Percentiles rank a stretch among this genome's conserved stretches.
phyloP scores from a whole-genome alignment of 73 alveolate species.

The Tetrahymena malaccensis region DNA sequence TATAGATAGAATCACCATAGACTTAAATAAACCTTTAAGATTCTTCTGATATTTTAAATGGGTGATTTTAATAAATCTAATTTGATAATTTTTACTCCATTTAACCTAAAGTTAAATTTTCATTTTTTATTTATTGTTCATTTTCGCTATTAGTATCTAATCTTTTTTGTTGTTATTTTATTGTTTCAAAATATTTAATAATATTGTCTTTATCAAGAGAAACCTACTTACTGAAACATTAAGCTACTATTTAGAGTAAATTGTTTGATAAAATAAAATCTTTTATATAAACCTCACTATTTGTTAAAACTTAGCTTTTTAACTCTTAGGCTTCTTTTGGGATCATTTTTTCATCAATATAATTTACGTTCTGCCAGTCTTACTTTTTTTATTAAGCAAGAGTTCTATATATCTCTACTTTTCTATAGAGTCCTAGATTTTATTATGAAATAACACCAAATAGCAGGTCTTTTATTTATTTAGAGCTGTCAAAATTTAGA shows the following conservation, averaged over 20 bases:
- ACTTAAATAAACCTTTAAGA: not conserved
- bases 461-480: not conserved
- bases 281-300: not conserved
- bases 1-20: not conserved
- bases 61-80: not conserved
- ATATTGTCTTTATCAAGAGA: not conserved
- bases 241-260: not conserved
- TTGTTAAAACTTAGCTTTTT: not conserved
- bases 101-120: not conserved
- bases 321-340: not conserved
- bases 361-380: not conserved
- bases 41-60: not conserved
- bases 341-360: not conserved
- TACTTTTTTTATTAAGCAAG: not conserved
- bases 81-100: not conserved
- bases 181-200: not conserved
- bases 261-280: not conserved
- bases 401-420: not conserved
- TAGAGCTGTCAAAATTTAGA: not conserved
- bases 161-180: not conserved
- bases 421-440: not conserved
- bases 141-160: not conserved
- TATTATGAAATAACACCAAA: not conserved
- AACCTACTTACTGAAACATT: not conserved
- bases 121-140: not conserved